Conservation (phyloP, 2,329 filamentous ascomycete species). For the Claviceps sorghi region DNA sequence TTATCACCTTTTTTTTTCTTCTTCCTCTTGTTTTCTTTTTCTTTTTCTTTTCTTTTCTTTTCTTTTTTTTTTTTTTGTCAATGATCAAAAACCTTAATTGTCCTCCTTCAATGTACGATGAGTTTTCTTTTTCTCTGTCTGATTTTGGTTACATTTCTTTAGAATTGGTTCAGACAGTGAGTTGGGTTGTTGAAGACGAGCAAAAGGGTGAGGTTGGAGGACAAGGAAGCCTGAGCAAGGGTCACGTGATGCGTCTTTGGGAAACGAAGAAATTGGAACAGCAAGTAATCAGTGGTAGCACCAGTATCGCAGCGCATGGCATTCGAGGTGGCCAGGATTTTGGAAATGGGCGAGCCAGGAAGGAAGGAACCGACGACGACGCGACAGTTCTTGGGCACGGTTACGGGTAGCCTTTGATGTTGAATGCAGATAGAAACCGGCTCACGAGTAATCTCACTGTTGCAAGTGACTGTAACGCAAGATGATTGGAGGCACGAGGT, state of each 20-base stretch:
- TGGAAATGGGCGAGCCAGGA: not conserved
- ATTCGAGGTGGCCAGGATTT: not conserved
- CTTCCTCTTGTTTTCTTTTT: slow-evolving; percentile 13
- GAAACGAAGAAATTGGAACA: not conserved
- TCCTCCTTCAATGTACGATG: slow-evolving; percentile 19
- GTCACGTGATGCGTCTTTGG: not conserved
- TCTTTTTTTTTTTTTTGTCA: slow-evolving; percentile 1
- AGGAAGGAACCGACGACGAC: not conserved
- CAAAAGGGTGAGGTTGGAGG: not conserved
- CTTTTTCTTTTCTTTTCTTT: slow-evolving; percentile 5
- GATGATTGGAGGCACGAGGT: no score
- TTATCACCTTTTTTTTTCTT: slow-evolving; percentile 1
- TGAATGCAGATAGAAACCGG: not conserved
- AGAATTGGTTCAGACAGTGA: not conserved
- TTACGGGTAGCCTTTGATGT: not conserved
- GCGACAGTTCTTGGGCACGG: not conserved
- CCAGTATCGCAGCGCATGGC: not conserved
- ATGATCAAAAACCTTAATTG: not conserved
- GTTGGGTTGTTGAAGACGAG: not conserved
- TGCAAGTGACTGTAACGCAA: no score
- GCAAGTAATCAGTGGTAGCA: not conserved
- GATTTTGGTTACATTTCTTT: not conserved
- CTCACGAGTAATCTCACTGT: no score
- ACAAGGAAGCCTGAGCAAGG: not conserved
- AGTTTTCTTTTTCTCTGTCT: slow-evolving; percentile 10